Percentiles rank a stretch among this genome's conserved stretches.
Evolutionary conservation across 2,329 filamentous ascomycete genomes (phyloP).

Genomic region (Metarhizium guizhouense): DNA sequence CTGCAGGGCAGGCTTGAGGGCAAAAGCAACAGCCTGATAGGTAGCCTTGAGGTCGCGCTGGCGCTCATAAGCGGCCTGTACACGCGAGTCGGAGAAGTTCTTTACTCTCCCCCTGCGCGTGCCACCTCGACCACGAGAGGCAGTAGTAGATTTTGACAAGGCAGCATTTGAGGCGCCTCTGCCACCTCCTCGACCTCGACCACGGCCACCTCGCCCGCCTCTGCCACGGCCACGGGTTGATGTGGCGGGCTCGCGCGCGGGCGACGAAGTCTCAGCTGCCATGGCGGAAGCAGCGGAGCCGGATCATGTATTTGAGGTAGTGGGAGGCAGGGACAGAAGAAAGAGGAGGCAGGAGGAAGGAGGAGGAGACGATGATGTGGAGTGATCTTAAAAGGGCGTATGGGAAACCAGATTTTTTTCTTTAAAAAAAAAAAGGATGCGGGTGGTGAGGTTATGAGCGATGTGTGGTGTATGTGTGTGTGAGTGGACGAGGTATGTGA

Average conservation of each 20-base stretch:
- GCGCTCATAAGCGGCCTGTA: slow-evolving; percentile 52
- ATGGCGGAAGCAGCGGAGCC: slow-evolving; percentile 19
- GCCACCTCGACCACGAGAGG: slow-evolving; percentile 29
- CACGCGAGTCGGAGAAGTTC: slow-evolving; percentile 43
- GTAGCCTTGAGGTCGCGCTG: slow-evolving; percentile 57
- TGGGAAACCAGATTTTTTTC: too few species aligned
- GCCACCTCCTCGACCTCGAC: slow-evolving; percentile 16
- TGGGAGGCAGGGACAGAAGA: not conserved
- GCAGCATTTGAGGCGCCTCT: slow-evolving; percentile 20
- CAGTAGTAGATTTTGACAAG: slow-evolving; percentile 22
- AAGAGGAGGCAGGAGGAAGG: not conserved
- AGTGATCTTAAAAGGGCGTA: too few species aligned
- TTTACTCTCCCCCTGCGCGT: slow-evolving; percentile 44
- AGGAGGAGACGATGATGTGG: not conserved
- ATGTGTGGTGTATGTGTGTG: not conserved
- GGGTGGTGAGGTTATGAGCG: not conserved
- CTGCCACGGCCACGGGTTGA: slow-evolving; percentile 25
- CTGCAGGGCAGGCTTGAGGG: slow-evolving; percentile 54
- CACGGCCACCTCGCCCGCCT: slow-evolving; percentile 12
- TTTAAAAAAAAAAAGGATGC: not conserved
- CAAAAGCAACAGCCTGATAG: slow-evolving; percentile 53
- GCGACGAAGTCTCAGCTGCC: slow-evolving; percentile 29
- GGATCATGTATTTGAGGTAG: slow-evolving; percentile 20
- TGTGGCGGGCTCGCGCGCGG: slow-evolving; percentile 24
- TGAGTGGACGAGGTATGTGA: not conserved